phyloP scores from a whole-genome alignment of 2,329 filamentous ascomycete species.

The Tolypocladium guangdongense region DNA sequence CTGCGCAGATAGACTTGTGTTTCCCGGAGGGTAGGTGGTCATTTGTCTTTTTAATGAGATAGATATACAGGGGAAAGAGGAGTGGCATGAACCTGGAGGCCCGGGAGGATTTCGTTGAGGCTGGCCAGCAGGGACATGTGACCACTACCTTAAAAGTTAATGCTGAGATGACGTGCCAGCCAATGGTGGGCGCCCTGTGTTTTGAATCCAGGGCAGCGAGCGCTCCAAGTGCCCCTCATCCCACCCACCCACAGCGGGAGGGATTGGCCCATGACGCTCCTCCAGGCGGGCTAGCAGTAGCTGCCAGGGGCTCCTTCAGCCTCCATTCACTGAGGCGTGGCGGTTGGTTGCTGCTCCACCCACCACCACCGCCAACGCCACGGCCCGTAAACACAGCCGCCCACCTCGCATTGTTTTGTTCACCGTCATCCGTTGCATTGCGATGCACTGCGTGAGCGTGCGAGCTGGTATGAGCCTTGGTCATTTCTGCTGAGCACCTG shows the following conservation, averaged over 20 bases:
- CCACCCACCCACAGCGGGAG: background rate
- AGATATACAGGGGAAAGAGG: background rate
- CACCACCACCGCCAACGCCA: conserved; percentile 1
- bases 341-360: background rate
- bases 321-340: background rate
- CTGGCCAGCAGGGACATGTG: background rate
- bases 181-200: background rate
- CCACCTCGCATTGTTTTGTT: background rate
- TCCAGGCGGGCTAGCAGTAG: background rate
- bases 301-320: background rate
- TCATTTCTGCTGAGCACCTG: background rate
- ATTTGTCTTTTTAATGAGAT: background rate
- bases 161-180: background rate
- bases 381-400: conserved; percentile 1
- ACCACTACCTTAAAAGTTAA: too few species aligned
- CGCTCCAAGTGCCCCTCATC: too few species aligned
- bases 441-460: background rate
- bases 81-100: background rate
- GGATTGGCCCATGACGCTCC: background rate
- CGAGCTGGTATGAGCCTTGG: background rate
- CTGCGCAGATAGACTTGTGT: background rate
- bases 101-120: background rate
- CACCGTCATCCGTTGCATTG: background rate
- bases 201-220: too few species aligned
- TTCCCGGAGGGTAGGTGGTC: background rate